phyloP scores from a whole-genome alignment of 1,284 basidiomycete species.

The Cryptococcus hybrid region DNA sequence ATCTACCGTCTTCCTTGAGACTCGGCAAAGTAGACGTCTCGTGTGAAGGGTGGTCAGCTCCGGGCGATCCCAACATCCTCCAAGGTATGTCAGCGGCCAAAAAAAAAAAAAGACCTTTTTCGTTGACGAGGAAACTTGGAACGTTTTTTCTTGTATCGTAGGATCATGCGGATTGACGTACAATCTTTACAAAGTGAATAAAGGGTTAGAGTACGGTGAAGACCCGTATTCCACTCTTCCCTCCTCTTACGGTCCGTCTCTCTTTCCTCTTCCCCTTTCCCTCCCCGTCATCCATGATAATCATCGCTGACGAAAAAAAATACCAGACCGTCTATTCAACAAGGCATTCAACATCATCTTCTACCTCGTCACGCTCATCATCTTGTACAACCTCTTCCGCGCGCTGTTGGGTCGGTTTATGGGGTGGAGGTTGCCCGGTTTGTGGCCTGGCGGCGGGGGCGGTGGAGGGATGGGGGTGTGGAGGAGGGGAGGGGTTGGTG shows the following conservation, averaged over 20 bases:
- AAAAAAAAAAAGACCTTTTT: no score
- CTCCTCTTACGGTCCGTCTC: no score
- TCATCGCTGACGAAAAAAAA: no score
- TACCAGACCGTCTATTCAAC: neutral
- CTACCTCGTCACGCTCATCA: conserved; percentile 57
- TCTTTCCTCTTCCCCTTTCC: no score
- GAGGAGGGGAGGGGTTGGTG: no score
- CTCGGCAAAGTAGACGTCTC: conserved; percentile 79
- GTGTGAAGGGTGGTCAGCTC: conserved; percentile 81
- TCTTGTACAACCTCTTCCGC: conserved; percentile 58
- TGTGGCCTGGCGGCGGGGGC: conserved; percentile 47
- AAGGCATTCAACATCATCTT: conserved; percentile 54
- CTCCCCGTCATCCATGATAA: no score
- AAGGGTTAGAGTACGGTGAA: conserved; percentile 28
- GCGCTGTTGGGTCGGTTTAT: conserved; percentile 9
- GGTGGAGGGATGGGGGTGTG: conserved; percentile 42
- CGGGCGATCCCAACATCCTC: conserved; percentile 77
- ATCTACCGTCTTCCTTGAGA: conserved; percentile 73
- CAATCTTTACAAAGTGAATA: conserved; percentile 55
- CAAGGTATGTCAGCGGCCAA: conserved; percentile 82
- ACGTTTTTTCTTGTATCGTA: conserved; percentile 36
- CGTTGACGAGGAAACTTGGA: neutral
- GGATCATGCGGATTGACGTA: conserved; percentile 82
- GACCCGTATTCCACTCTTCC: neutral
- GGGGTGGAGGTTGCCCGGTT: conserved; percentile 29